Evolutionary conservation across 164 flowering plant species (phyloP).

Genomic region (Vitis cinerea): DNA sequence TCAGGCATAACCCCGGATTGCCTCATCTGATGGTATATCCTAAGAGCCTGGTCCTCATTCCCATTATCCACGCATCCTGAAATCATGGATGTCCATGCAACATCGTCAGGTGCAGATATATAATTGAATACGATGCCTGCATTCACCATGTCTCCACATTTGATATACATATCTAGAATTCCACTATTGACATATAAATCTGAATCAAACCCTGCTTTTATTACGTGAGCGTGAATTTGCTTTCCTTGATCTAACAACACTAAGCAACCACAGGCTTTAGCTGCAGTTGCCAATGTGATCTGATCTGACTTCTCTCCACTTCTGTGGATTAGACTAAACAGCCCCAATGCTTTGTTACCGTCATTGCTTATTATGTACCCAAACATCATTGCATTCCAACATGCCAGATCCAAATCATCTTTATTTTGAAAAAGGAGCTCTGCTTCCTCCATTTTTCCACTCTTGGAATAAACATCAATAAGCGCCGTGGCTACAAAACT

Average conservation of each 20-base stretch:
- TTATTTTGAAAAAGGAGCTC: slow-evolving; percentile 30
- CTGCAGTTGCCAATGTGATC: slow-evolving; percentile 46
- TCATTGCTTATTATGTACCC: slow-evolving; percentile 39
- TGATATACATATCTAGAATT: slow-evolving; percentile 52
- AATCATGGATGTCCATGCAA: slow-evolving; percentile 63
- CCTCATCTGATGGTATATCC: slow-evolving; percentile 44
- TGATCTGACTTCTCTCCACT: slow-evolving; percentile 36
- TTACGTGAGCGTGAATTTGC: slow-evolving; percentile 45
- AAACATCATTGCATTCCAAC: slow-evolving; percentile 57
- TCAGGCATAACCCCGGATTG: slow-evolving; percentile 41
- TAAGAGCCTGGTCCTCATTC: slow-evolving; percentile 42
- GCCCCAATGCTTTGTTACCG: slow-evolving; percentile 37
- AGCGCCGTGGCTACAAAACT: slow-evolving; percentile 52
- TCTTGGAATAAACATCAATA: slow-evolving; percentile 49
- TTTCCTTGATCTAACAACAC: slow-evolving; percentile 37
- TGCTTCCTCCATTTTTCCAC: slow-evolving; percentile 44
- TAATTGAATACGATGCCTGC: slow-evolving; percentile 35
- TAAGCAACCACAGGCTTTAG: slow-evolving; percentile 45
- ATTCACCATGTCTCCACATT: slow-evolving; percentile 44
- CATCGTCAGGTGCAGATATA: slow-evolving; percentile 43
- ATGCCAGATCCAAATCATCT: slow-evolving; percentile 35
- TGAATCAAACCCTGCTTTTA: slow-evolving; percentile 36
- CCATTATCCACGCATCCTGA: slow-evolving; percentile 59
- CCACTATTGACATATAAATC: slow-evolving; percentile 48
- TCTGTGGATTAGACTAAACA: slow-evolving; percentile 31